Conservation (phyloP, 2,329 filamentous ascomycete species). For the Plectosphaerella plurivora region DNA sequence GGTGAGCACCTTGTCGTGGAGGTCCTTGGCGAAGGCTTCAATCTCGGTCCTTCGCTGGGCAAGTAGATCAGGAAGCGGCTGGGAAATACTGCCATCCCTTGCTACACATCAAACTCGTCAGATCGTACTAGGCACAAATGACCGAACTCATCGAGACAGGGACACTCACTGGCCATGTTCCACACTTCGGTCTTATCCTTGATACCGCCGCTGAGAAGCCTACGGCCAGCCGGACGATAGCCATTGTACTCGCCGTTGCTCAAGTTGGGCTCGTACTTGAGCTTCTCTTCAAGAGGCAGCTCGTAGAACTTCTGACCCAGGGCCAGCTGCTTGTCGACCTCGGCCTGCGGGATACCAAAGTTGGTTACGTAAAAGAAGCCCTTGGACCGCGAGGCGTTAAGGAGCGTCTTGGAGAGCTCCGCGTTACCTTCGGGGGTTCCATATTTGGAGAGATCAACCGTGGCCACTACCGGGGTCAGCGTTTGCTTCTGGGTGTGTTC, state of each 20-base stretch:
- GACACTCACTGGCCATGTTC: constrained; percentile 27
- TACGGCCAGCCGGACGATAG: constrained; percentile 40
- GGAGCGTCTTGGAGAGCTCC: constrained; percentile 17
- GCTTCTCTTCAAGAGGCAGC: constrained; percentile 54
- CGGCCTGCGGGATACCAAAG: constrained; percentile 53
- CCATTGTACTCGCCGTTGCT: constrained; percentile 52
- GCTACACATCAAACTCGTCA: constrained; percentile 8
- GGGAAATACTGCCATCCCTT: constrained; percentile 20
- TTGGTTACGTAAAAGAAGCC: constrained; percentile 58
- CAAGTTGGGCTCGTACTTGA: constrained; percentile 44
- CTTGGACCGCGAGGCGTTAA: constrained; percentile 26
- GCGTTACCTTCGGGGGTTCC: constrained; percentile 21
- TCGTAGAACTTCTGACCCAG: constrained; percentile 48
- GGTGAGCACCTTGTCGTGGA: constrained; percentile 50
- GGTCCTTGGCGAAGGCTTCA: constrained; percentile 45
- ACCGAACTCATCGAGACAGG: too few relatives aligned
- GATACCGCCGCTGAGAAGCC: constrained; percentile 26
- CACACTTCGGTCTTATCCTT: constrained; percentile 30
- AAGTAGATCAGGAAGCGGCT: constrained; percentile 34
- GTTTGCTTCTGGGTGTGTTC: too few relatives aligned
- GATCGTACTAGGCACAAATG: not conserved
- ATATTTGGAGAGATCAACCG: constrained; percentile 25
- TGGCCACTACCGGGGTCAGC: constrained; percentile 26
- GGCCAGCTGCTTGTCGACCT: constrained; percentile 54
- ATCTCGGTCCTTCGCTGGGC: constrained; percentile 47